Percentiles rank a stretch among this genome's conserved stretches.
These are phyloP conservation scores for Esteya vermicola DNA, from an alignment of 2,329 filamentous ascomycete genomes.

Conservation along the genomic window DNA sequence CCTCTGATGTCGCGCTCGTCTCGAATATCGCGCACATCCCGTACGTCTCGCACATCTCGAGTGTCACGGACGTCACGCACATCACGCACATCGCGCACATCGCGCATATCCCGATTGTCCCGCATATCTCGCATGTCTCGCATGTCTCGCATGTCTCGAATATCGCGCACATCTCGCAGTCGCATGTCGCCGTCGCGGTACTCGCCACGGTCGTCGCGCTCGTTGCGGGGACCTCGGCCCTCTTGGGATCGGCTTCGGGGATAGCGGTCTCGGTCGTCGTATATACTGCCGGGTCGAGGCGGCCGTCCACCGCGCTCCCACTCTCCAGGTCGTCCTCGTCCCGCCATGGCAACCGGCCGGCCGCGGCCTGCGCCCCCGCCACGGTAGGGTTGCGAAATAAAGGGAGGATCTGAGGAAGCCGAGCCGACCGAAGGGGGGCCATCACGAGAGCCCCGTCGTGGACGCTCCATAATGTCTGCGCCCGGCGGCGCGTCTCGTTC, in stretches of 20 bases:
- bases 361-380: constrained; percentile 43
- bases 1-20: constrained; percentile 22
- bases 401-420: constrained; percentile 52
- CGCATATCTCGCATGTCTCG: too few relatives aligned
- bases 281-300: constrained; percentile 26
- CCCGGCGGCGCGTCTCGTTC: constrained; percentile 45
- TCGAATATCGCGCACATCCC: constrained; percentile 24
- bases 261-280: constrained; percentile 47
- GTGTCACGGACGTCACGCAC: constrained; percentile 29
- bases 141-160: constrained; percentile 17
- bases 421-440: constrained; percentile 60
- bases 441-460: constrained; percentile 55
- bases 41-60: constrained; percentile 30
- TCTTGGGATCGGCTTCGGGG: constrained; percentile 53
- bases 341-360: constrained; percentile 17
- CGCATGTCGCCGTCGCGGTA: constrained; percentile 15
- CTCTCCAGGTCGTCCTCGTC: constrained; percentile 29
- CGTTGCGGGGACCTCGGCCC: constrained; percentile 38
- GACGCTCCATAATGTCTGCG: constrained; percentile 47
- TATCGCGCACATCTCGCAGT: constrained; percentile 20
- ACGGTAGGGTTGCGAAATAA: constrained; percentile 37
- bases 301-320: constrained; percentile 34
- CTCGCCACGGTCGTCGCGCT: constrained; percentile 35
- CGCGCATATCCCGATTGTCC: too few relatives aligned
- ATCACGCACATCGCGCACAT: too few relatives aligned